Base-by-base conservation (phyloP, 164 flowering plant species). In the Annona cherimola region DNA sequence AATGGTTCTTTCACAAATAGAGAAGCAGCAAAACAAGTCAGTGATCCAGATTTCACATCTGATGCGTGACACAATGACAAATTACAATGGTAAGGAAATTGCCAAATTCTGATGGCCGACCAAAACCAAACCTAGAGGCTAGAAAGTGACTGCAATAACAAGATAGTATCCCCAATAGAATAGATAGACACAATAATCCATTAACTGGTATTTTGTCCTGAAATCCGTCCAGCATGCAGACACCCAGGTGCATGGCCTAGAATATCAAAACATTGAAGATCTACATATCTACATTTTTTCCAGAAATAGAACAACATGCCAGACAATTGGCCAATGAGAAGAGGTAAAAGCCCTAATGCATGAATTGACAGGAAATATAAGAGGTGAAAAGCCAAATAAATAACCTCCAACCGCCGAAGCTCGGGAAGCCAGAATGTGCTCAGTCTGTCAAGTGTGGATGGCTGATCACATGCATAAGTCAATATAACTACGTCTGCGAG, bases 401-500 rank as follows among this genome's bases (percentile, higher is more conserved):
- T 75, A 54, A 95, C 98, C 95, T 96, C 95, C 42, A 92, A 73
- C 63, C 86, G 79, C 1, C 98, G 90, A 79, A 93, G 92, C 73
- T 93, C 94, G 4, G 93, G 95, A 59, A 96, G 96, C 99, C 99
- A 96, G 63, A 84, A 87, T 19, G 87, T 79, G 80, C 93, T 84
- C 76, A 96, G 75, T 3, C 90, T 86, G 55, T 86, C 90, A 75
- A 96, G 88, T 3, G 97, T 90, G 5, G 76, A 77, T 59, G 89
- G 90, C 63, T 80, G 83, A 82, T 96, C 97, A 74, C 99, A 96
- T 0, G 97, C 96, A 77, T 96, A 96, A 43, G 99, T 93, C 45
- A 96, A 79, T 60, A 96, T 93, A 45, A 93, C 92, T 2, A 94
- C 96, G 86, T 96, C 98, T 50, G 99, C 99, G 41, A 80, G 80